phyloP scores from a whole-genome alignment of 768 basidiomycete species.

The Lyophyllum shimeji region DNA sequence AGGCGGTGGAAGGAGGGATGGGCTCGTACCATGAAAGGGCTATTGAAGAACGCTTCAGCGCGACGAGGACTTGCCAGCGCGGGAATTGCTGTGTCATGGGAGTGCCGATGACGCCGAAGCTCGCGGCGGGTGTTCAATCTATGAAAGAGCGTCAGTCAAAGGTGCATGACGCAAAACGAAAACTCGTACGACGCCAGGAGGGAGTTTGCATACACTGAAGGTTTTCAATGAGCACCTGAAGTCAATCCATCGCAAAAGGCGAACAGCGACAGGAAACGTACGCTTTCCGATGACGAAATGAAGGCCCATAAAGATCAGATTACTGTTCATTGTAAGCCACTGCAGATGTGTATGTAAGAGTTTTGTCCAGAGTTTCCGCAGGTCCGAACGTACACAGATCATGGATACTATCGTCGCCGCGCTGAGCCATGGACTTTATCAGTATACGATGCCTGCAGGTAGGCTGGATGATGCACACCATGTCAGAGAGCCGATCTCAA shows the following conservation, averaged over 20 bases:
- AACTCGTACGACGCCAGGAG: slow-evolving; percentile 37
- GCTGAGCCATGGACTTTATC: slow-evolving; percentile 16
- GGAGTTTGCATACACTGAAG: slow-evolving; percentile 47
- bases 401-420: slow-evolving; percentile 47
- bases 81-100: neutral
- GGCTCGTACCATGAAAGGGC: neutral
- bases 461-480: slow-evolving; percentile 21
- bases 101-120: slow-evolving; percentile 15
- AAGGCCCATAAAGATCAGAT: slow-evolving; percentile 39
- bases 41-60: neutral
- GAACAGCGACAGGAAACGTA: slow-evolving; percentile 15
- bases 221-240: neutral
- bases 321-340: slow-evolving; percentile 46
- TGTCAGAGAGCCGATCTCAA: slow-evolving; percentile 42
- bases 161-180: neutral
- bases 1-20: neutral
- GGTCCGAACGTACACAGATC: slow-evolving; percentile 39
- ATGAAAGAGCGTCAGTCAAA: neutral
- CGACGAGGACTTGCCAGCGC: neutral
- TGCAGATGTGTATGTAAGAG: slow-evolving; percentile 13
- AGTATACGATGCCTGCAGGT: neutral
- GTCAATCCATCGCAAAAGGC: neutral
- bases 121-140: slow-evolving; percentile 23
- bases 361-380: neutral
- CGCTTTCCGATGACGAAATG: slow-evolving; percentile 39